Evolutionary conservation across 768 basidiomycete species (phyloP).

Genomic region (Plicaturopsis crispa): DNA sequence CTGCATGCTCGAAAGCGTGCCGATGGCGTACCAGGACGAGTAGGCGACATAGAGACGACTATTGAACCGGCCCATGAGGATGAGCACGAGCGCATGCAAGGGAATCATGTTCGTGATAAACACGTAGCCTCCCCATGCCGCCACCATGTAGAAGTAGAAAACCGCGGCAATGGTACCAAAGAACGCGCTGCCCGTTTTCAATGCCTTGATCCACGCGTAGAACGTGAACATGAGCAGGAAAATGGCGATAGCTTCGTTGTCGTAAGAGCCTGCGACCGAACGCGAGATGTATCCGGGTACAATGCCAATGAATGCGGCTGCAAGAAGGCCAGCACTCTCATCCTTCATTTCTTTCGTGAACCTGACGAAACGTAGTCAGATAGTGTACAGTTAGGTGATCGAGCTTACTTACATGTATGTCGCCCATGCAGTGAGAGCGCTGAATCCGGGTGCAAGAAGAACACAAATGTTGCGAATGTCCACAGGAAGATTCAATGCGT

Average conservation of each 20-base stretch:
- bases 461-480: slow-evolving; percentile 98
- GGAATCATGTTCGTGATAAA: slow-evolving; percentile 99
- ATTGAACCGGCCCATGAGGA: slow-evolving; percentile 94
- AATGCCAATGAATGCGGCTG: slow-evolving; percentile 97
- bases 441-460: slow-evolving; percentile 92
- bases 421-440: slow-evolving; percentile 92
- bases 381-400: slow-evolving; percentile 2
- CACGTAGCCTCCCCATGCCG: slow-evolving; percentile 99
- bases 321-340: slow-evolving; percentile 90
- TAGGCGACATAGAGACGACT: slow-evolving; percentile 91
- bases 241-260: slow-evolving; percentile 99
- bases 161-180: slow-evolving; percentile 87
- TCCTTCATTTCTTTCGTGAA: slow-evolving; percentile 97
- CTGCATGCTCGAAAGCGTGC: slow-evolving; percentile 97
- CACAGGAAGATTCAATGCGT: slow-evolving; percentile 85
- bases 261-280: slow-evolving; percentile 97
- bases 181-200: slow-evolving; percentile 89
- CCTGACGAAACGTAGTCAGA: slow-evolving; percentile 32
- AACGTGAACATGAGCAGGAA: slow-evolving; percentile 99
- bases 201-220: slow-evolving; percentile 92
- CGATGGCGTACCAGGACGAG: slow-evolving; percentile 96
- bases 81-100: slow-evolving; percentile 86
- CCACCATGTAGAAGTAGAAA: slow-evolving; percentile 99
- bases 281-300: slow-evolving; percentile 98
- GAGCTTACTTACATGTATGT: slow-evolving; percentile 77